Percentiles rank a stretch among this genome's conserved stretches.
phyloP scores from a whole-genome alignment of 176 grass and related monocot species.

The Saccharum officinarum region DNA sequence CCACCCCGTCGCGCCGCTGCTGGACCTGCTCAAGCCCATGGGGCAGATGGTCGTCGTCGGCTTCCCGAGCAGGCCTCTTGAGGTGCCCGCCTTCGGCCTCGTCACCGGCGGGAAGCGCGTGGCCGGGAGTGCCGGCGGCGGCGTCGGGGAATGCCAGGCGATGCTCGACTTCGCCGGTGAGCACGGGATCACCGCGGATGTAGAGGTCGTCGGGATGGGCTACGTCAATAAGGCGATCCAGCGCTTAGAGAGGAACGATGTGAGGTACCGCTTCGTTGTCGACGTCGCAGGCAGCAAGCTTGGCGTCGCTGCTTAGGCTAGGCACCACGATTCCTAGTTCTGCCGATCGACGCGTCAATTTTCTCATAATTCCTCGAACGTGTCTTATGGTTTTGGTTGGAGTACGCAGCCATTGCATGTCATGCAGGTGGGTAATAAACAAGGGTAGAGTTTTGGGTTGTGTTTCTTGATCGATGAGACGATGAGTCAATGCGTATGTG shows the following conservation, averaged over 20 bases:
- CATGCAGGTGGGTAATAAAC: neutral
- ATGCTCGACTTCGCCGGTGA: conserved; percentile 43
- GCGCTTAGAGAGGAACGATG: conserved; percentile 57
- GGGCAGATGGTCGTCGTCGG: conserved; percentile 49
- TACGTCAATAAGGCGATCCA: conserved; percentile 48
- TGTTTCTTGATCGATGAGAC: neutral
- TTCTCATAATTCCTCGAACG: no score
- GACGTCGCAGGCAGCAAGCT: conserved; percentile 41
- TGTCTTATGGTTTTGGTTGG: neutral
- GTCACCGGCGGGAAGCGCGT: conserved; percentile 37
- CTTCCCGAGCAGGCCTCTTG: conserved; percentile 26
- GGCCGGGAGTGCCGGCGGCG: conserved; percentile 29
- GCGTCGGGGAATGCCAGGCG: conserved; percentile 38
- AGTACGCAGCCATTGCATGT: neutral
- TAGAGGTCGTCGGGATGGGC: conserved; percentile 60
- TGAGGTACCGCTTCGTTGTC: conserved; percentile 59
- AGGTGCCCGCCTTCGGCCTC: conserved; percentile 29
- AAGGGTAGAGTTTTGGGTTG: neutral
- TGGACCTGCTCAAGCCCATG: conserved; percentile 31
- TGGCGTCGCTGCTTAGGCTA: neutral
- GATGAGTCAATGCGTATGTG: no score
- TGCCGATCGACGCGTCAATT: no score
- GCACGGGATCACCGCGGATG: conserved; percentile 45
- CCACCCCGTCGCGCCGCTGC: conserved; percentile 33
- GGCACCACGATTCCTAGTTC: no score